Base-by-base conservation (phyloP, 2,329 filamentous ascomycete species). In the Claviceps africana region DNA sequence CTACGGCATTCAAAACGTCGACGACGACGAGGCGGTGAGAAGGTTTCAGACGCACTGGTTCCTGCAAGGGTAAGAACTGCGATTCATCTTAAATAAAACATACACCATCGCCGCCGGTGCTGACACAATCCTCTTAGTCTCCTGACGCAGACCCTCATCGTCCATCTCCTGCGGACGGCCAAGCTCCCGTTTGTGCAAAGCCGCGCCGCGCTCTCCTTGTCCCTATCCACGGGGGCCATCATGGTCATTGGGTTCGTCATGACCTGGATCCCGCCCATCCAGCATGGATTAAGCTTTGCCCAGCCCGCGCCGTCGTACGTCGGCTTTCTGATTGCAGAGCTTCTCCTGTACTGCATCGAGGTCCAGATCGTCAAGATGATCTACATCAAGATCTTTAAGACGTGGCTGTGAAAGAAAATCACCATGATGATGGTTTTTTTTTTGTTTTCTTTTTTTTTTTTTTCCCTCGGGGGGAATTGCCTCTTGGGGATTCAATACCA, bases 121-220 rank as follows among this genome's bases (percentile, higher is more conserved):
- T 40, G 10, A 37, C 33, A 31, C 17, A 47, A 25, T 31, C 19
- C 15, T 17, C 11, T 15, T 19, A 58, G 57, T 4, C 58, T 62
- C 19, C 55, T 62, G 17, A 62, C 61, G 17, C 61, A 62, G 49
- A 62, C 61, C 9, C 56, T 62, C n/a, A 62, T 62, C 35, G 61
- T 62, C 22, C 61, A 62, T 37, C 37, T 62, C 30, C 47, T 62
- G 47, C 59, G 61, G 21, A 62, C 61, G 5, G 57, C 57, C 48
- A 62, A 59, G 53, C 40, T 62, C 17, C 61, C 61, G 1, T 61
- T 62, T 40, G 17, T 62, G 15, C 59, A 62, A 40, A 60, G 57
- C 51, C 57, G 60, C 19, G 57, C 57, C 1, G 54, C 60, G 0
- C 44, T 46, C 10, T 52, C 56, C 6, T 56, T 62, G 7, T 56